A percentile compares a stretch with the other conserved stretches of the same genome.
Evolutionary conservation across 2,329 filamentous ascomycete species (phyloP).

Genomic region (Pestalotiopsis sp.): DNA sequence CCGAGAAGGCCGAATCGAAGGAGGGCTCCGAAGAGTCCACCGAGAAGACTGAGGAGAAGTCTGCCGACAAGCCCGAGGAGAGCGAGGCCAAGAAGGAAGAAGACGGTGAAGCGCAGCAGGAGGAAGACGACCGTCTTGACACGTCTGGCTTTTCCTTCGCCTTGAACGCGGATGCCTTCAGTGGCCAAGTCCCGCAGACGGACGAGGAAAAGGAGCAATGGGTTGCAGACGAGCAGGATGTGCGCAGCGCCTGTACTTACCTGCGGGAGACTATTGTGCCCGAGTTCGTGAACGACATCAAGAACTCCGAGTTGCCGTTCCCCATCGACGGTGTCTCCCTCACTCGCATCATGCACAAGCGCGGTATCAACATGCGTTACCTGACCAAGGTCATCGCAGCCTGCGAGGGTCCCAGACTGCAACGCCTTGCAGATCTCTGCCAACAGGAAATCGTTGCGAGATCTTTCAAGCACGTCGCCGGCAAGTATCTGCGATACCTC

Average conservation of each 20-base stretch:
- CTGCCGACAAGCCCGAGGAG: not conserved
- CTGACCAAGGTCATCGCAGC: conserved; percentile 80
- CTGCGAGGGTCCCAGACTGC: conserved; percentile 70
- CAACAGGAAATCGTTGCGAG: conserved; percentile 94
- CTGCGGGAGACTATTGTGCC: conserved; percentile 79
- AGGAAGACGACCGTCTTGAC: conserved; percentile 73
- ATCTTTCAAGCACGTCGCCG: conserved; percentile 90
- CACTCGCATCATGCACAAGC: conserved; percentile 87
- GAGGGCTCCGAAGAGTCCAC: conserved; percentile 24
- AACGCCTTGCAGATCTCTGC: conserved; percentile 75
- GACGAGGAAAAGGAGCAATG: conserved; percentile 86
- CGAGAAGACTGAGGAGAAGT: conserved; percentile 31
- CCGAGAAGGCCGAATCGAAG: conserved; percentile 35
- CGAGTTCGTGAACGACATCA: conserved; percentile 82
- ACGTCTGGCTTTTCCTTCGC: conserved; percentile 84
- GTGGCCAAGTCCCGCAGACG: conserved; percentile 86
- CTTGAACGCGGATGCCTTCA: conserved; percentile 94
- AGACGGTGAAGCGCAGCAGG: conserved; percentile 34
- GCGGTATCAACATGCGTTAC: conserved; percentile 95
- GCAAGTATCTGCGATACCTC: conserved; percentile 76
- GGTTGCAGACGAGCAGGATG: conserved; percentile 82
- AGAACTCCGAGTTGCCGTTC: conserved; percentile 92
- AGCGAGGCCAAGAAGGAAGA: conserved; percentile 24
- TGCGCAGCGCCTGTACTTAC: conserved; percentile 80
- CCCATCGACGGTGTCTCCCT: conserved; percentile 98